A percentile compares a stretch with the other conserved stretches of the same genome.
These are phyloP conservation scores for Triticum monococcum DNA, from an alignment of 176 grass and related monocot species.

Conservation along the genomic window DNA sequence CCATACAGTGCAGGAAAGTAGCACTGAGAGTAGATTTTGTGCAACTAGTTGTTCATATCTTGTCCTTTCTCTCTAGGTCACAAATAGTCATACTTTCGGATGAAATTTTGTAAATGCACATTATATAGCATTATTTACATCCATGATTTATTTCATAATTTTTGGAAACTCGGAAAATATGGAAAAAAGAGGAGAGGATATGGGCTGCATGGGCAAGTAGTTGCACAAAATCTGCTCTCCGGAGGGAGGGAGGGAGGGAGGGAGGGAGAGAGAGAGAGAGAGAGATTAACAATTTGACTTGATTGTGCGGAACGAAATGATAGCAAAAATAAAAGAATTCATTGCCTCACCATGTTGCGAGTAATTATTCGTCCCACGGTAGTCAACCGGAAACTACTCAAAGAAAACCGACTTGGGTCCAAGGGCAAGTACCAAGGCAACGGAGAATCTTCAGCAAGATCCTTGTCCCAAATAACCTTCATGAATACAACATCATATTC, in stretches of 20 bases:
- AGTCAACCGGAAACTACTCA: constrained; percentile 92
- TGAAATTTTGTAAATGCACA: no score
- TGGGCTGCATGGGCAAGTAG: neutral
- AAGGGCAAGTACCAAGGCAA: constrained; percentile 92
- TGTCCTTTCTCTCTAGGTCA: no score
- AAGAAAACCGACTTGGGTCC: constrained; percentile 73
- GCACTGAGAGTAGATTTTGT: no score
- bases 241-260: neutral
- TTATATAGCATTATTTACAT: no score
- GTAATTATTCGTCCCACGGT: constrained; percentile 75
- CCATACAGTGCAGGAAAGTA: neutral
- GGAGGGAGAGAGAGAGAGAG: no score
- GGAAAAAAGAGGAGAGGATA: neutral
- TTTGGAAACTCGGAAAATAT: neutral
- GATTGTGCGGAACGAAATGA: neutral
- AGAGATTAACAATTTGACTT: constrained; percentile 19
- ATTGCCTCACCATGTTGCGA: constrained; percentile 62
- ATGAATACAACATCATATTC: constrained; percentile 26
- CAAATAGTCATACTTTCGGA: neutral
- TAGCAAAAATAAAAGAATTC: constrained; percentile 1
- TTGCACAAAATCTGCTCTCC: neutral
- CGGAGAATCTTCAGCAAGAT: constrained; percentile 83
- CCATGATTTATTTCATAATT: no score
- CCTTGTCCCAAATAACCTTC: constrained; percentile 89
- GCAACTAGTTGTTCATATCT: no score